Base-by-base conservation (phyloP, 495 filamentous ascomycete species). In the Pyrenopolyporus hunteri region DNA sequence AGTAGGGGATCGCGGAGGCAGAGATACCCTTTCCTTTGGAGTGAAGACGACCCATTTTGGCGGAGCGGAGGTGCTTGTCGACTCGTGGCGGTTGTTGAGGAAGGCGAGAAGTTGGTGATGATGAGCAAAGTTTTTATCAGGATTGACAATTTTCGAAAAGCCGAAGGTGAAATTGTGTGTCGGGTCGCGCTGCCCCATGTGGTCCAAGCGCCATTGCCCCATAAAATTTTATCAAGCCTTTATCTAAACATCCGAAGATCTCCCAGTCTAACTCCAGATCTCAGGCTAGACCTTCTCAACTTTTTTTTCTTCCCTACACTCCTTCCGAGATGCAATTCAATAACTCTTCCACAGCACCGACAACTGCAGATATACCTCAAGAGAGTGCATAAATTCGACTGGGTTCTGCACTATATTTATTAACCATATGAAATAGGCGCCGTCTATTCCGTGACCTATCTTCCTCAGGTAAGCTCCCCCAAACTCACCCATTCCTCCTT, bases 11-110 rank as follows among this genome's bases (percentile, higher is more conserved):
- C 68, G 95, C 91, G 55, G 90, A 95, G 80, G 89, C 80, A 50
- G 91, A 89, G 77, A 98, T 98, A 78, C 95, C 95, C 88, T 99
- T 99, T 82, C 95, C 94, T 72, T 96, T 97, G 84, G 84, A 89
- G 90, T 99, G 95, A 85, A 98, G 87, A 81, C 94, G 88, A 88
- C 93, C 93, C 93, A 97, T 97, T 74, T 74, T 89, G 80, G 70
- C 70, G 69, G 80, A 70, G 75, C n/a, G n/a, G n/a, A 69, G 62
- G 72, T 73, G 42, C 23, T 73, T 66, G 53, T 55, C 66, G 63
- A 62, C 47, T 62, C 23, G 35, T 70, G 66, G 56, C 62, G 63
- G 63, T 72, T 67, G 69, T 57, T 61, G 49, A 61, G 47, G 59
- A 33, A 64, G 51, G 46, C 59, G 31, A n/a, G 52, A 59, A 63